These are phyloP conservation scores for Pythium folliculosum DNA, from an alignment of 352 stramenopile species.

Conservation along the genomic window DNA sequence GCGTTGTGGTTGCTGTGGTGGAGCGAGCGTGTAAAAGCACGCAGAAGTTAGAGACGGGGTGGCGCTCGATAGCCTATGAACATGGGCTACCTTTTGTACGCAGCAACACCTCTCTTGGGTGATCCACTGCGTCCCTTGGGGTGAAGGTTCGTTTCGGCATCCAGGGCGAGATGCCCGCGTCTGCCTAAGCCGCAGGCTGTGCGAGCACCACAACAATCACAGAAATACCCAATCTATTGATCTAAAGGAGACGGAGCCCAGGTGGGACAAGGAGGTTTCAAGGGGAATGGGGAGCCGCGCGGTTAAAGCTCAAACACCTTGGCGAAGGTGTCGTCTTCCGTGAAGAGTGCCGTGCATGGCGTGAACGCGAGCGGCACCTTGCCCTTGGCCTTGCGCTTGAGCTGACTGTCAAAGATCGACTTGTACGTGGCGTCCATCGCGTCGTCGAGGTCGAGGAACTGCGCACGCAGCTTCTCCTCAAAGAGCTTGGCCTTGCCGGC, in stretches of 20 bases:
- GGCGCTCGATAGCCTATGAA: too few species aligned
- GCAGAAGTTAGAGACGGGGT: neutral
- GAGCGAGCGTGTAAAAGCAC: neutral
- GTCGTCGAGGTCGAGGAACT: slow-evolving; percentile 79
- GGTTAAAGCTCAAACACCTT: slow-evolving; percentile 77
- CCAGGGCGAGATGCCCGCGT: neutral
- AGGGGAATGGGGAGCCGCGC: too few species aligned
- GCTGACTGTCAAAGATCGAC: slow-evolving; percentile 71
- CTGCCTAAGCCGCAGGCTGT: neutral
- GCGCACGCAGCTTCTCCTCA: slow-evolving; percentile 80
- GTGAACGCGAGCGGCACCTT: slow-evolving; percentile 74
- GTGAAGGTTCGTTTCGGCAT: neutral
- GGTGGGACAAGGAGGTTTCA: too few species aligned
- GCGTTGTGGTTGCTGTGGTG: neutral
- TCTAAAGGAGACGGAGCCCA: slow-evolving; percentile 16
- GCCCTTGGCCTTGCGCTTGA: slow-evolving; percentile 85
- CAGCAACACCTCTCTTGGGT: too few species aligned
- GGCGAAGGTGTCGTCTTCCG: slow-evolving; percentile 57
- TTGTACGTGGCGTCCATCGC: slow-evolving; percentile 82
- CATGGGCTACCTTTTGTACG: too few species aligned
- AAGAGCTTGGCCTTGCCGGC: slow-evolving; percentile 90
- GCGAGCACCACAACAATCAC: slow-evolving; percentile 9
- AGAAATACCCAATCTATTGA: slow-evolving; percentile 36
- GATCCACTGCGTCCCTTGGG: neutral
- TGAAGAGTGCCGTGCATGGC: slow-evolving; percentile 62